Conservation (phyloP, 495 filamentous ascomycete genomes). For the Tetracladium marchalianum region DNA sequence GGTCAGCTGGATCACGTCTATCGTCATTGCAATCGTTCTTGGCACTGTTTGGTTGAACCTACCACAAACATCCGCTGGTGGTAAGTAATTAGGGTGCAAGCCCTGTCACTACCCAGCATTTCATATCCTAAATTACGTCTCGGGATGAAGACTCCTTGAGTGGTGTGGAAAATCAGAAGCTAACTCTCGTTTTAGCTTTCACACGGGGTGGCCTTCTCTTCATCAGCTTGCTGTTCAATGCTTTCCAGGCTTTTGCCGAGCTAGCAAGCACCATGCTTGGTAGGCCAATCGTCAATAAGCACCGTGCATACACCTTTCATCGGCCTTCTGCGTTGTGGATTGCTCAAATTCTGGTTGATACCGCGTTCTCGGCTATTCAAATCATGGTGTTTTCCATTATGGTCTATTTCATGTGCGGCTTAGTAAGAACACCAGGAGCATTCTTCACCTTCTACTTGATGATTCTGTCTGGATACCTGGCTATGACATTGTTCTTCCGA, state of each 20-base stretch:
- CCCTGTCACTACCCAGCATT: constrained; percentile 36
- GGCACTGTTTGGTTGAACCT: constrained; percentile 70
- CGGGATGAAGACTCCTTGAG: constrained; percentile 35
- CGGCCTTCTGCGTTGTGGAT: constrained; percentile 70
- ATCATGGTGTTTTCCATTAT: constrained; percentile 64
- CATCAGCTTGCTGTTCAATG: constrained; percentile 73
- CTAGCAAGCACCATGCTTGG: constrained; percentile 60
- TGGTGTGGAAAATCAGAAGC: constrained; percentile 42
- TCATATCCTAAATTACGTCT: constrained; percentile 55
- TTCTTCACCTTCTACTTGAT: constrained; percentile 60
- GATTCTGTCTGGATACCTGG: constrained; percentile 55
- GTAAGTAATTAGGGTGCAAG: constrained; percentile 31
- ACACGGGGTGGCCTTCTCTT: constrained; percentile 49
- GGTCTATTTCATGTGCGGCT: constrained; percentile 68
- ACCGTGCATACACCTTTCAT: constrained; percentile 79
- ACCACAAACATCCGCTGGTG: constrained; percentile 51
- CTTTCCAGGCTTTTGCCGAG: constrained; percentile 68
- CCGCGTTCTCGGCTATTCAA: constrained; percentile 61
- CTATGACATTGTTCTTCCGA: constrained; percentile 73
- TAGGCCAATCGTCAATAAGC: constrained; percentile 69
- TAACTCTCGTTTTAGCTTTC: constrained; percentile 21
- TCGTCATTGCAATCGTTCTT: constrained; percentile 65
- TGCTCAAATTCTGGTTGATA: constrained; percentile 65
- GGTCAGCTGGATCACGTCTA: constrained; percentile 66
- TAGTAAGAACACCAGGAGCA: constrained; percentile 59